Base-by-base conservation (phyloP, 192 early-diverging fungal species). In the Neocallimastix lanati region DNA sequence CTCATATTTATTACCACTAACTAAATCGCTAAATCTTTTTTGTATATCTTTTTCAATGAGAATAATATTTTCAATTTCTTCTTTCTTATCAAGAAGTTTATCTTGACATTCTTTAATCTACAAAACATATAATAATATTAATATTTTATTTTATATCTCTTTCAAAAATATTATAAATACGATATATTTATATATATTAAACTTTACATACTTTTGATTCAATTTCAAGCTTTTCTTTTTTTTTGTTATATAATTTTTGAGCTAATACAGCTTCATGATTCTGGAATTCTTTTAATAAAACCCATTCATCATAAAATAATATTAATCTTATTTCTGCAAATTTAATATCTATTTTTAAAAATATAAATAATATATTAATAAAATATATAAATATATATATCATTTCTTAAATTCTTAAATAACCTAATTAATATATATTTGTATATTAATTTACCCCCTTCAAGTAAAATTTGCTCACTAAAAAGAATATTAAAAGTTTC, bases 261-360 rank as follows among this genome's bases (percentile, higher is more conserved):
- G 86, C 87, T 25, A 91, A 79, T 0, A 28, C 37, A 29, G 86
- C 87, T 82, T 91, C 90, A 77, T 85, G 82, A 83, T 91, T 89
- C 81, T 91, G 89, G 82, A 91, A 91, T 78, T 91, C 90, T 82
- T 91, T 91, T 28, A 91, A 82, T 28, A 91, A 82, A 9, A 85
- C 82, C 90, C 90, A 91, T 85, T 91, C 90, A 29, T 82, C 76
- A 81, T 87, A 90, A 2, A 91, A 85, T 12, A 91, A 80, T n/a
- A 89, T 81, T 11, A 91, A 82, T 80, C 88, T 87, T 76, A 91
- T 89, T 40, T 91, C 88, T 12, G 86, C 89, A 2, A 83, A 86
- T 80, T 91, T 91, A 33, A 91, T 50, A 79, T 91, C 90, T 90
- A 77, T 29, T 15, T n/a, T n/a, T n/a, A n/a, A n/a, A n/a, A n/a